phyloP scores from a whole-genome alignment of 345 rosid species.

The Murraya paniculata region DNA sequence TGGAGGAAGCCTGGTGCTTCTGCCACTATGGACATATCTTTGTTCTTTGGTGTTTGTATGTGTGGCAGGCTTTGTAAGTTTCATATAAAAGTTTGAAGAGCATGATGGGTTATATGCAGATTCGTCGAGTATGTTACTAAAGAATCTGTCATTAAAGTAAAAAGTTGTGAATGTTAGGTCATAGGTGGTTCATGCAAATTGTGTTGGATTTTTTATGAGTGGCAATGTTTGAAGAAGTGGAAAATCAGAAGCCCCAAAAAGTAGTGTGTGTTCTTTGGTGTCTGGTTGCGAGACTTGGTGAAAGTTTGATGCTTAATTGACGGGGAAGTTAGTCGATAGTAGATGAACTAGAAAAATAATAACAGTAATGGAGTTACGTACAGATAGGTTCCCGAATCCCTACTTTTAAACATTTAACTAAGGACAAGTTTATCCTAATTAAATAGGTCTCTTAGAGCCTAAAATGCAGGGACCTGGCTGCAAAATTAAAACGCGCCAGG shows the following conservation, averaged over 20 bases:
- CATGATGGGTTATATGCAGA: not conserved
- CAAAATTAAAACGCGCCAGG: constrained; percentile 53
- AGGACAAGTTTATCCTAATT: too few species aligned
- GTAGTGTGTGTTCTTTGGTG: not conserved
- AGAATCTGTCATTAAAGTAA: not conserved
- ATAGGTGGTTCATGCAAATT: constrained; percentile 19
- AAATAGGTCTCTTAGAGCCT: too few species aligned
- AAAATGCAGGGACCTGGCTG: not conserved
- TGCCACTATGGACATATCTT: constrained; percentile 38
- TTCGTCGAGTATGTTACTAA: not conserved
- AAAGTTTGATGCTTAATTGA: not conserved
- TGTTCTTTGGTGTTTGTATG: not conserved
- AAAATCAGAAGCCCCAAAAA: not conserved
- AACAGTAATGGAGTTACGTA: too few species aligned
- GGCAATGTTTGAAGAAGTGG: not conserved
- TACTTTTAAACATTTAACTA: rapidly evolving
- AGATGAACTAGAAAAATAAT: not conserved
- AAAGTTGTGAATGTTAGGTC: not conserved
- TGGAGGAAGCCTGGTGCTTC: constrained; percentile 55
- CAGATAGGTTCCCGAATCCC: too few species aligned
- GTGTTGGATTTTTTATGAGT: not conserved
- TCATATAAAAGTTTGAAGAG: not conserved
- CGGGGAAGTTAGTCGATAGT: not conserved
- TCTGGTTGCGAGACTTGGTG: not conserved
- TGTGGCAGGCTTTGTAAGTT: not conserved